Percentiles rank a stretch among this genome's conserved stretches.
These are phyloP conservation scores for Schizochytrium sp. DNA, from an alignment of 108 stramenopile genomes.

Conservation along the genomic window DNA sequence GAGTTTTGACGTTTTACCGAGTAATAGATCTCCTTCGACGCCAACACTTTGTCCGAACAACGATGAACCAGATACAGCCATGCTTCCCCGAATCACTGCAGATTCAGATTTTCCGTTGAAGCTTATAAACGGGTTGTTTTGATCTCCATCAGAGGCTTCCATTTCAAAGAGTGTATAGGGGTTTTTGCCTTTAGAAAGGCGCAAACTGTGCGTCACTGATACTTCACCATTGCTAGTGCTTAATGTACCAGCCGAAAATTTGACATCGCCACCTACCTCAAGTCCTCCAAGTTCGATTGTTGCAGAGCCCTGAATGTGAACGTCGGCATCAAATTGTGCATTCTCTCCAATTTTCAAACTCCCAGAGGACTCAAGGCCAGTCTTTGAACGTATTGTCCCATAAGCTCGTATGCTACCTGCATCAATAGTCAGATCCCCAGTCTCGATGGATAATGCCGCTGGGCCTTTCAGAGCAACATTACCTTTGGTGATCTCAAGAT, in stretches of 20 bases:
- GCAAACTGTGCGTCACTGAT: too few species aligned
- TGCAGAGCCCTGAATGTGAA: too few species aligned
- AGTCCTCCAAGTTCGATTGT: too few species aligned
- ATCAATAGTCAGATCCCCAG: background rate
- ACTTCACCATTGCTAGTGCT: too few species aligned
- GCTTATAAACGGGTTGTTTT: background rate
- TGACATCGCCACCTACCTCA: background rate
- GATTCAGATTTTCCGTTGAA: background rate
- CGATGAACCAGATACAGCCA: background rate
- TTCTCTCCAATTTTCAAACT: background rate
- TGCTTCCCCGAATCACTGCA: background rate
- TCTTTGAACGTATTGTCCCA: background rate
- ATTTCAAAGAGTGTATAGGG: too few species aligned
- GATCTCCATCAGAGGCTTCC: background rate
- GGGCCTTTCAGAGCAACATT: background rate
- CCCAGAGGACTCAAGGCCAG: background rate
- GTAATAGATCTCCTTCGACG: background rate
- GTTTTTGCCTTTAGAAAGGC: too few species aligned
- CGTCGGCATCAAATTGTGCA: too few species aligned
- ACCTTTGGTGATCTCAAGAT: background rate
- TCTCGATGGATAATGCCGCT: background rate
- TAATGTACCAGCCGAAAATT: too few species aligned
- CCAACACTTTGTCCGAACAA: background rate
- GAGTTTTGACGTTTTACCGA: background rate
- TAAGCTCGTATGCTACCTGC: background rate